Evolutionary conservation across 306 rosid genomes (phyloP), one percentile per base, ranked within the genome.

Genomic region (Castanospermum australe): DNA sequence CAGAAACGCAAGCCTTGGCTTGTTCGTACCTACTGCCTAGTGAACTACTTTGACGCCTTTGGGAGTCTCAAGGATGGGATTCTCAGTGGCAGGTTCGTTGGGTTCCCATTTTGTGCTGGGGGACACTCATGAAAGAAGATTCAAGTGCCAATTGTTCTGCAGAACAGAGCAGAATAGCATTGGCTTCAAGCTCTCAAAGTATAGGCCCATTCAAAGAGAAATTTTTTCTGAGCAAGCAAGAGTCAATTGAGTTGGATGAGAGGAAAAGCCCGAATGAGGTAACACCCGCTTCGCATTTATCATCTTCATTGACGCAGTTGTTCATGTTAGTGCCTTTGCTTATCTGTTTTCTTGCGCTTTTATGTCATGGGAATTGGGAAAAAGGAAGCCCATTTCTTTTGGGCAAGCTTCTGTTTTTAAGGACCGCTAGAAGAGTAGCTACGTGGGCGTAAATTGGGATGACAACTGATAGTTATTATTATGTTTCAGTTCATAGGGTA

Each of bases 191-290:
- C 78, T 67, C 81, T 68, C 84, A 66, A 74, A 82, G 75, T 54
- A 30, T n/a, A 63, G 67, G 69, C 22, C 39, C 50, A 42, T 17
- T 73, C 83, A 83, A 28, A 71, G 81, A 45, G 69, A 71, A 47
- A 50, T 67, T 71, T 64, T 64, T 21, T 41, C 66, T 80, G 1
- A 73, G 90, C 84, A 88, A 87, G 83, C 86, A 76, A 57, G 92
- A 87, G 38, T 55, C 81, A 14, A 13, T 22, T 76, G 84, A 73
- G 25, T 82, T 85, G 45, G 88, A 90, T 59, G 90, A 92, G 86
- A 88, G 97, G 86, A 87, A 86, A n/a, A 89, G 98, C 88, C 89
- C 92, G 35, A 59, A 79, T 54, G 88, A 90, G 94, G 97, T 93
- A 76, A 59, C 59, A 60, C 63, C 77, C 55, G 71, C 28, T 44